Percentiles rank a stretch among this genome's conserved stretches.
Conservation (phyloP, 2,329 filamentous ascomycete genomes). For the Sordariomycetes sp. region DNA sequence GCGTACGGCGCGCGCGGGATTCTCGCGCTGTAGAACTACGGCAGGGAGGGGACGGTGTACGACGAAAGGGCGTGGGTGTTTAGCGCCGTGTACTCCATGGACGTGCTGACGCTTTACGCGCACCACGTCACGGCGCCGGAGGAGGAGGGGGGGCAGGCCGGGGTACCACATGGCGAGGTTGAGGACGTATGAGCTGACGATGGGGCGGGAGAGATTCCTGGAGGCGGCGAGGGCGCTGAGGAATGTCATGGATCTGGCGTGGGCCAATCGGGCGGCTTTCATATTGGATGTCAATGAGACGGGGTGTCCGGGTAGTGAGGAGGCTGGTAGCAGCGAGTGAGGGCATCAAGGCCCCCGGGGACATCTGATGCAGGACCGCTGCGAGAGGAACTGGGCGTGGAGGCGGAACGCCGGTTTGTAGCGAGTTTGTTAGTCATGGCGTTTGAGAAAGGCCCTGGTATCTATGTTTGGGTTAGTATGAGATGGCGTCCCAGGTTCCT, state of each 20-base stretch:
- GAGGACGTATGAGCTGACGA: conserved; percentile 13
- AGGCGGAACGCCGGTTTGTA: neutral
- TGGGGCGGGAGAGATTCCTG: conserved; percentile 14
- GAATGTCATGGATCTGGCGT: conserved; percentile 23
- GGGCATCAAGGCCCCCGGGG: neutral
- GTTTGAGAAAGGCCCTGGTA: too few relatives aligned
- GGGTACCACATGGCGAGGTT: conserved; percentile 27
- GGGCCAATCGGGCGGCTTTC: conserved; percentile 18
- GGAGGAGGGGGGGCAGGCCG: conserved; percentile 8
- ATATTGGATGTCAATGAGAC: conserved; percentile 16
- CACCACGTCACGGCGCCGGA: neutral
- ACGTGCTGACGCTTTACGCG: neutral
- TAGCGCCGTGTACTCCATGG: conserved; percentile 10
- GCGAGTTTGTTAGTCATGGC: too few relatives aligned
- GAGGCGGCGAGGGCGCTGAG: conserved; percentile 21
- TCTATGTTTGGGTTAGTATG: too few relatives aligned
- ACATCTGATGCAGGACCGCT: neutral
- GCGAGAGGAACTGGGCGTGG: too few relatives aligned
- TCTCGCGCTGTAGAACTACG: conserved; percentile 21
- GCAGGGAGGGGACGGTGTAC: conserved; percentile 15
- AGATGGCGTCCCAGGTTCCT: too few relatives aligned
- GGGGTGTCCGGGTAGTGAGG: neutral
- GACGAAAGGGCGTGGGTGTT: conserved; percentile 24
- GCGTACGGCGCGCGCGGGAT: conserved; percentile 22
- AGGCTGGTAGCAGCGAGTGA: neutral